Evolutionary conservation across 257 asterid genomes (phyloP).

Genomic region (Capsicum chinense): DNA sequence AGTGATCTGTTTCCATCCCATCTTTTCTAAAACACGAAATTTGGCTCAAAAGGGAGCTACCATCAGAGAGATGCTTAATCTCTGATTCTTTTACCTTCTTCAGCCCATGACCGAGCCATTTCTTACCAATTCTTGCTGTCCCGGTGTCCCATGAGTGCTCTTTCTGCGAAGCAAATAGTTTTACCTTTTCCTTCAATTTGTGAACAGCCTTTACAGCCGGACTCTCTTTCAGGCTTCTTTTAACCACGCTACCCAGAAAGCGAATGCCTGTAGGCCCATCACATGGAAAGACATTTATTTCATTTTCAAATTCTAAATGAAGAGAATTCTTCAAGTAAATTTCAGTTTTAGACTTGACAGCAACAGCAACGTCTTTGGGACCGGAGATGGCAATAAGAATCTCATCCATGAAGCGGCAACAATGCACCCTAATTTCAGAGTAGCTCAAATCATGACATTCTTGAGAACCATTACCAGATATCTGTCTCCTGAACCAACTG

Average conservation of each 20-base stretch:
- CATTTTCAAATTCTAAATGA: conserved; percentile 55
- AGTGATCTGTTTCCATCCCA: conserved; percentile 94
- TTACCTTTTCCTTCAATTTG: conserved; percentile 80
- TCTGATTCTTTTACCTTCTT: conserved; percentile 95
- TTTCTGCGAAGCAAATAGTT: conserved; percentile 69
- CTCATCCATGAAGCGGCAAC: conserved; percentile 95
- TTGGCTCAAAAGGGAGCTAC: conserved; percentile 57
- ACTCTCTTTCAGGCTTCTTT: conserved; percentile 60
- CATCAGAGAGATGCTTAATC: conserved; percentile 70
- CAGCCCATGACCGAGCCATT: conserved; percentile 87
- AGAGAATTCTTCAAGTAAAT: conserved; percentile 62
- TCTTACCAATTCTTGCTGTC: conserved; percentile 75
- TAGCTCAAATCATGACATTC: conserved; percentile 38
- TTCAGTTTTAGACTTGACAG: conserved; percentile 65
- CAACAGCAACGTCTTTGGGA: conserved; percentile 64
- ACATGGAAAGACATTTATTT: conserved; percentile 55
- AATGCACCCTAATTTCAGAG: conserved; percentile 61
- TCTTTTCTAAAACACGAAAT: conserved; percentile 68
- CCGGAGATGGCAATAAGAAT: conserved; percentile 76
- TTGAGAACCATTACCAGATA: conserved; percentile 42
- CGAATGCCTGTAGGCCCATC: conserved; percentile 56
- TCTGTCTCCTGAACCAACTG: conserved; percentile 91
- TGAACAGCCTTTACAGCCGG: conserved; percentile 77
- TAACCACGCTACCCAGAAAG: conserved; percentile 74
- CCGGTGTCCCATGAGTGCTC: conserved; percentile 80